Evolutionary conservation across 1,284 basidiomycete species (phyloP).

Genomic region (Heterobasidion occidentale): DNA sequence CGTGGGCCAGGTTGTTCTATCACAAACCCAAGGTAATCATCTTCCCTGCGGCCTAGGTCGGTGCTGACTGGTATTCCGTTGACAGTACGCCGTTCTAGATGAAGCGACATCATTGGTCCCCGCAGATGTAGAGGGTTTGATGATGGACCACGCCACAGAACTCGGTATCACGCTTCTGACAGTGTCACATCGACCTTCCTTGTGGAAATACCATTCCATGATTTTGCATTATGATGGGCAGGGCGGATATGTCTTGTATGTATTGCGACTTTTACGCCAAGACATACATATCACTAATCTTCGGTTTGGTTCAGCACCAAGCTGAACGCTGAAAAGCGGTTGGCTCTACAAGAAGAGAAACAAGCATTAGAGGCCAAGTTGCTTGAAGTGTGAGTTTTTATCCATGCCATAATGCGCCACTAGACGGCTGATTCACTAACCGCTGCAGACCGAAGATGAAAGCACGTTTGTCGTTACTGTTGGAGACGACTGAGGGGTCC

Average conservation of each 20-base stretch:
- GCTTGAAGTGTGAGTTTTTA: conserved; percentile 61
- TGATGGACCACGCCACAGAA: conserved; percentile 92
- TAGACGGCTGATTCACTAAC: conserved; percentile 1
- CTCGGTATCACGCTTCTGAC: conserved; percentile 88
- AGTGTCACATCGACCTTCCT: conserved; percentile 84
- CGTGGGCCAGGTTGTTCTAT: conserved; percentile 96
- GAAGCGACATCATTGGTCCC: conserved; percentile 96
- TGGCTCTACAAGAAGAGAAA: conserved; percentile 93
- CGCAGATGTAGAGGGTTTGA: conserved; percentile 85
- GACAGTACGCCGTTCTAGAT: conserved; percentile 90
- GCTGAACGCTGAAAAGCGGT: conserved; percentile 85
- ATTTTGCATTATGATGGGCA: conserved; percentile 87
- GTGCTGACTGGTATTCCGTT: not conserved
- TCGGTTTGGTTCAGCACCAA: conserved; percentile 51
- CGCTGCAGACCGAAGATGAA: conserved; percentile 68
- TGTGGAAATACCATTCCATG: conserved; percentile 94
- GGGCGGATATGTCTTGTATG: conserved; percentile 81
- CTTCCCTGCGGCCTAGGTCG: not conserved
- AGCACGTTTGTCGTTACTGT: conserved; percentile 68
- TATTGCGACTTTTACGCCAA: conserved; percentile 11
- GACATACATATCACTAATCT: not conserved
- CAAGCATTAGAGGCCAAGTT: conserved; percentile 75
- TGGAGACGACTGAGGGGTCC: conserved; percentile 15
- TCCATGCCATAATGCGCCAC: not conserved
- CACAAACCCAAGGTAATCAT: conserved; percentile 77